phyloP scores from a whole-genome alignment of 108 stramenopile genomes.

The Cyclostephanos invisitatus region DNA sequence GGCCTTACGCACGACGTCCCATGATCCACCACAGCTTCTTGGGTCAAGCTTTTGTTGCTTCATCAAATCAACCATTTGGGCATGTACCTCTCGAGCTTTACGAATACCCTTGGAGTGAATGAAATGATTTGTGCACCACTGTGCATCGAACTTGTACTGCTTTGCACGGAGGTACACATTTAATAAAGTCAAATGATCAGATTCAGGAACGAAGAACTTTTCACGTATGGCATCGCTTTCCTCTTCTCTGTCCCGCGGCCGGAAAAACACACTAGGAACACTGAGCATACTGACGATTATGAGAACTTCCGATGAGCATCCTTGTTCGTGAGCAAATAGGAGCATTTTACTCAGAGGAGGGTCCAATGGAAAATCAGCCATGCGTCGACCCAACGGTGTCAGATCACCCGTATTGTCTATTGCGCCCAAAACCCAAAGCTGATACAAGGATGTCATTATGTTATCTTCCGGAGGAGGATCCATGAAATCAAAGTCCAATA shows the following conservation, averaged over 20 bases:
- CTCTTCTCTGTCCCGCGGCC: constrained; percentile 96
- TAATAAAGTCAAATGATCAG: constrained; percentile 95
- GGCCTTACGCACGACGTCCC: constrained; percentile 97
- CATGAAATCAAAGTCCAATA: constrained; percentile 98
- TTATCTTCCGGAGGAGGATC: constrained; percentile 98
- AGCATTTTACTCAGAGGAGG: constrained; percentile 98
- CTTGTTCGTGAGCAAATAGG: constrained; percentile 87
- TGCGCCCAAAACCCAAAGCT: constrained; percentile 96
- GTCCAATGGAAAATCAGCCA: constrained; percentile 97
- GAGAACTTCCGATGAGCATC: constrained; percentile 92
- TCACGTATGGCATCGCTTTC: constrained; percentile 98
- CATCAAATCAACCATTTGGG: constrained; percentile 97
- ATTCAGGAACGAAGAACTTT: constrained; percentile 99
- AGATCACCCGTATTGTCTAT: constrained; percentile 94
- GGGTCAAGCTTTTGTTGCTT: constrained; percentile 91
- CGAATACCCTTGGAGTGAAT: constrained; percentile 95
- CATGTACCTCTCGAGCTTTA: constrained; percentile 96
- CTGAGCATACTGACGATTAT: constrained; percentile 96
- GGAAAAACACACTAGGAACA: constrained; percentile 96
- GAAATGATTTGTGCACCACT: constrained; percentile 97
- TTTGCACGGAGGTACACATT: constrained; percentile 96
- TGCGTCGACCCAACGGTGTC: constrained; percentile 89
- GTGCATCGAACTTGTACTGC: constrained; percentile 88
- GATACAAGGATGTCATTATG: constrained; percentile 95
- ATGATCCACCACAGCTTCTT: constrained; percentile 81